Evolutionary conservation across 2,329 filamentous ascomycete genomes (phyloP).

Genomic region (Neopestalotiopsis sp.): DNA sequence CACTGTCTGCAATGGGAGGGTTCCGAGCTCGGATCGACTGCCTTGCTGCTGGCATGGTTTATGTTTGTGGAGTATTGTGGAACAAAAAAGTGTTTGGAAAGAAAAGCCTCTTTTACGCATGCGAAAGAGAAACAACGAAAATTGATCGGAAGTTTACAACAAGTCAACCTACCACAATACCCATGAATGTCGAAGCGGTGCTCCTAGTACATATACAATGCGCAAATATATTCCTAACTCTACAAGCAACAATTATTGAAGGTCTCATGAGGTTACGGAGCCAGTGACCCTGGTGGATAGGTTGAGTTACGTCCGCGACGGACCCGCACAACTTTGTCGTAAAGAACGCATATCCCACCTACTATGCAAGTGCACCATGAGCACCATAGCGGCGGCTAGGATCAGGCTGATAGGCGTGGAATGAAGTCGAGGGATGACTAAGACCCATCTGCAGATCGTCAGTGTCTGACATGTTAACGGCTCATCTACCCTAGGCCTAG

Average conservation of each 20-base stretch:
- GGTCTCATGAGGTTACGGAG: neutral
- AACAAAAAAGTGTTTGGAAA: neutral
- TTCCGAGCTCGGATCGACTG: constrained; percentile 23
- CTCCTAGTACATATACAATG: neutral
- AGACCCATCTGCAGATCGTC: too few relatives aligned
- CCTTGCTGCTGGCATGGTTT: neutral
- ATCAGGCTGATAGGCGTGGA: too few relatives aligned
- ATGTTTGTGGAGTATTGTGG: constrained; percentile 1
- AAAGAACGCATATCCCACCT: too few relatives aligned
- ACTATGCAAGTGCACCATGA: too few relatives aligned
- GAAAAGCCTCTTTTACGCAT: neutral
- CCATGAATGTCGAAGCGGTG: neutral
- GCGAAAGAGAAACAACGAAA: neutral
- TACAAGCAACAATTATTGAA: neutral
- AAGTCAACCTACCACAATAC: neutral
- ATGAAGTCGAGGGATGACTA: too few relatives aligned
- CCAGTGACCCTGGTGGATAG: constrained; percentile 8
- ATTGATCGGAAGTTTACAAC: neutral
- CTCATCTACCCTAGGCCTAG: too few relatives aligned
- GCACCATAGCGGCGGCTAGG: too few relatives aligned
- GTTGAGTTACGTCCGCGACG: neutral
- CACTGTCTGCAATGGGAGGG: constrained; percentile 32
- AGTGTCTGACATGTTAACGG: too few relatives aligned
- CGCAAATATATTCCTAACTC: neutral
- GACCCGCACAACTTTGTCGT: neutral